These are phyloP conservation scores for Suhomyces vadensis DNA, from an alignment of 805 yeast genomes.

Conservation along the genomic window DNA sequence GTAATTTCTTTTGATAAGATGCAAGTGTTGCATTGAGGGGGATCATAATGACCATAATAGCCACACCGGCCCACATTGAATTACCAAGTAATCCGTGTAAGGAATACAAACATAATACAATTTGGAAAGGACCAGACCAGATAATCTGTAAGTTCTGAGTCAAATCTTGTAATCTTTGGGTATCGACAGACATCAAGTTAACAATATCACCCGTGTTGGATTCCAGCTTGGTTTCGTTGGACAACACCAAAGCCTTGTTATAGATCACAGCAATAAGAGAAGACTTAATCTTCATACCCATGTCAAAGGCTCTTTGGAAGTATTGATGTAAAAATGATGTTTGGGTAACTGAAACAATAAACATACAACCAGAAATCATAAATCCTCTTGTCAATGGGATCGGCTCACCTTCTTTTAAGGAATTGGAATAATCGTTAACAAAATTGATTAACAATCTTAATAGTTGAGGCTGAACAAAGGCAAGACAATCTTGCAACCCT, in stretches of 20 bases:
- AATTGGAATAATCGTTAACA: slow-evolving; percentile 40
- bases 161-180: slow-evolving; percentile 82
- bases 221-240: slow-evolving; percentile 68
- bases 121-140: slow-evolving; percentile 95
- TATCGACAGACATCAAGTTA: slow-evolving; percentile 91
- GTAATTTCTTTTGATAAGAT: slow-evolving; percentile 65
- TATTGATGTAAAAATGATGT: slow-evolving; percentile 78
- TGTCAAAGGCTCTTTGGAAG: slow-evolving; percentile 69
- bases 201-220: slow-evolving; percentile 91
- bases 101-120: slow-evolving; percentile 70
- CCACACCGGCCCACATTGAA: slow-evolving; percentile 96
- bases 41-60: slow-evolving; percentile 71
- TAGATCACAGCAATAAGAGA: slow-evolving; percentile 68
- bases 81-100: slow-evolving; percentile 74
- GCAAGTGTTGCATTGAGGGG: slow-evolving; percentile 77
- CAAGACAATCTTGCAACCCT: slow-evolving; percentile 70
- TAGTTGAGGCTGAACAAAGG: slow-evolving; percentile 84
- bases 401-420: slow-evolving; percentile 37
- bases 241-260: slow-evolving; percentile 64
- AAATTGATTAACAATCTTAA: slow-evolving; percentile 64
- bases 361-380: slow-evolving; percentile 75
- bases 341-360: slow-evolving; percentile 71
- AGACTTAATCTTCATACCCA: slow-evolving; percentile 75
- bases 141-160: slow-evolving; percentile 74
- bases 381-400: slow-evolving; percentile 72